Conservation (phyloP, 441 rosid species). For the Populus hybrid region DNA sequence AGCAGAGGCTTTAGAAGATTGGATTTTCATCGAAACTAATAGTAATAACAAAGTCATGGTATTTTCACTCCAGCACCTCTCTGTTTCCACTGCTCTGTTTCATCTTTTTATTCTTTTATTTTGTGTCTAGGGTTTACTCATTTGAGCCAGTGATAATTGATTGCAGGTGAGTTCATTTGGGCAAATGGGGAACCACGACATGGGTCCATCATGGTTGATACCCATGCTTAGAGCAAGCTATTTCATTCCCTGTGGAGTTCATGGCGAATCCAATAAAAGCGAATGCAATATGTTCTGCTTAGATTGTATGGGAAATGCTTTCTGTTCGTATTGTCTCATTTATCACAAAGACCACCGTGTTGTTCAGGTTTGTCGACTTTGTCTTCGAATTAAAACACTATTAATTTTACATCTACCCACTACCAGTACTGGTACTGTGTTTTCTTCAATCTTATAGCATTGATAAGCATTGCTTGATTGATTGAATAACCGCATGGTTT, state of each 20-base stretch:
- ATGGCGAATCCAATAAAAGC: constrained; percentile 56
- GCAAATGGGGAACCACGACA: constrained; percentile 31
- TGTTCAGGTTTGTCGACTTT: constrained; percentile 46
- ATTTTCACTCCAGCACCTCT: not conserved
- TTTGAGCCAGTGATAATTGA: not conserved
- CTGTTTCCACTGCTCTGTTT: not conserved
- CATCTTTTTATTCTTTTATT: not conserved
- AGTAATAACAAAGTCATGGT: constrained; percentile 17
- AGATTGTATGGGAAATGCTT: constrained; percentile 54
- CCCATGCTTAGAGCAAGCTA: constrained; percentile 63
- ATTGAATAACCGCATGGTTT: not conserved
- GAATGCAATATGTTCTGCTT: constrained; percentile 87
- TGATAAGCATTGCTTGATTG: not conserved
- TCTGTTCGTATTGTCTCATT: constrained; percentile 62
- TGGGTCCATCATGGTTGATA: constrained; percentile 67
- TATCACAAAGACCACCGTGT: constrained; percentile 61
- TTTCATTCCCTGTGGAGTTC: constrained; percentile 58
- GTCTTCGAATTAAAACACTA: not conserved
- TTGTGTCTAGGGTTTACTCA: not conserved
- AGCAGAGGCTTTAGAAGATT: not conserved
- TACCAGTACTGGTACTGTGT: not conserved
- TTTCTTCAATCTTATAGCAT: not conserved
- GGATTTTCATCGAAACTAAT: not conserved
- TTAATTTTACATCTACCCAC: not conserved
- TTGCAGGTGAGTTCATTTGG: constrained; percentile 40